Base-by-base conservation (phyloP, 495 filamentous ascomycete genomes). In the Trichoderma virens region DNA sequence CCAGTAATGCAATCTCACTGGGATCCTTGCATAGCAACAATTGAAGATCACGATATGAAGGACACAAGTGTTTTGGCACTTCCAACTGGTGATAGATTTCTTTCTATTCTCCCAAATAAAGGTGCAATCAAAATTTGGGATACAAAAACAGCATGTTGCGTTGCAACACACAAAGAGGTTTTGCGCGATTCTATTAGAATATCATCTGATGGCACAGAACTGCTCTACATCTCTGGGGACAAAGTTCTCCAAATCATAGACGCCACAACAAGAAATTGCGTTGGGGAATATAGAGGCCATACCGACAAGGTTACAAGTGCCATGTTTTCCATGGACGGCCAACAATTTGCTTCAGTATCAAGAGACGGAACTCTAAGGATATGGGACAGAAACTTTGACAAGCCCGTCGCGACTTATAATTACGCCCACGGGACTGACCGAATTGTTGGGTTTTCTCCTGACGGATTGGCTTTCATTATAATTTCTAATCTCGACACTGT, bases 241-340 rank as follows among this genome's bases (percentile, higher is more conserved):
- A 28, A 30, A 30, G 7, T 14, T 0, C 51, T 56, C 20, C 51
- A 30, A 30, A 0, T 56, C 4, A 14, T 56, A 25, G 25, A 28
- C 11, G 20, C 51, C 2, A 13, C 51, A 16, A 56, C 16, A 9
- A 39, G 51, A 20, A 27, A 5, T n/a, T 31, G 30, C n/a, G 14
- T 62, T 14, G 39, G 14, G 32, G 28, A 61, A 3, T 61, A 30
- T 23, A 61, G 51, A 20, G 64, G 70, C 39, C 66, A 68, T 39
- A 60, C 14, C 0, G 61, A 62, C 59, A 8, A 4, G 0, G 60
- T 71, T 23, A 63, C 1, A 3, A 45, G 41, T 3, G 65, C 65
- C 11, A 41, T 27, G 28, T 70, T 71, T 61, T 65, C 64, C 1
- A 31, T 18, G 14, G 47, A 59, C n/a, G 27, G 30, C 7, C n/a